A percentile compares a stretch with the other conserved stretches of the same genome.
These are phyloP conservation scores for Obba rivulosa DNA, from an alignment of 768 basidiomycete species.

Conservation along the genomic window DNA sequence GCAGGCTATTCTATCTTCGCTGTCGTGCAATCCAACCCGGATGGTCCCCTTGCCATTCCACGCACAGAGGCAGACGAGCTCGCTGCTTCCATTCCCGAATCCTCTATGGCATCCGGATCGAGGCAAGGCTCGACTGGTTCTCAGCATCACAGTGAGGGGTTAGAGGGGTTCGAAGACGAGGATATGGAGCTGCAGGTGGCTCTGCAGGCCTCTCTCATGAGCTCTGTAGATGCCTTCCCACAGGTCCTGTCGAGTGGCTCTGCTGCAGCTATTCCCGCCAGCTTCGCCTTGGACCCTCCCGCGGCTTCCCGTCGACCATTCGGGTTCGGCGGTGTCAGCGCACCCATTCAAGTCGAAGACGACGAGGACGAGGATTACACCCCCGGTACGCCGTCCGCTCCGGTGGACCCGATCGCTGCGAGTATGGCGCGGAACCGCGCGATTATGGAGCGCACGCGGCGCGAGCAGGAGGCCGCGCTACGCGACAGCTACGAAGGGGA, in stretches of 20 bases:
- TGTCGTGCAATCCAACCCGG: conserved; percentile 58
- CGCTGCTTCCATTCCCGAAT: conserved; percentile 58
- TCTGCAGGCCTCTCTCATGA: conserved; percentile 71
- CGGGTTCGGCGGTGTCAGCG: neutral
- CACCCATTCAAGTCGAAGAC: conserved; percentile 14
- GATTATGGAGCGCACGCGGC: conserved; percentile 58
- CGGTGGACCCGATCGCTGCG: conserved; percentile 54
- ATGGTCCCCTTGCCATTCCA: conserved; percentile 47
- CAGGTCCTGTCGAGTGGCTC: neutral
- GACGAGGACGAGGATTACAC: conserved; percentile 17
- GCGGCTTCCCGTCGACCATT: neutral
- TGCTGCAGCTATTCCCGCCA: neutral
- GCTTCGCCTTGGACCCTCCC: neutral
- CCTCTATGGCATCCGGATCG: conserved; percentile 12
- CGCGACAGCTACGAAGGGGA: conserved; percentile 45
- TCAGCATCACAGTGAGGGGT: neutral
- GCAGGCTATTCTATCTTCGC: conserved; percentile 80
- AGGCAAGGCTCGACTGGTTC: neutral
- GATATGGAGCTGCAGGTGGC: conserved; percentile 87
- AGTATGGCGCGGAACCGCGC: conserved; percentile 60
- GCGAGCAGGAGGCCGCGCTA: conserved; percentile 63
- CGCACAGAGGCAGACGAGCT: conserved; percentile 69
- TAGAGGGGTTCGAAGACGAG: conserved; percentile 65
- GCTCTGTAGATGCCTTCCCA: conserved; percentile 2
- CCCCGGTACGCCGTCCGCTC: conserved; percentile 8